These are phyloP conservation scores for Vinca minor DNA, from an alignment of 257 asterid genomes.

Conservation along the genomic window DNA sequence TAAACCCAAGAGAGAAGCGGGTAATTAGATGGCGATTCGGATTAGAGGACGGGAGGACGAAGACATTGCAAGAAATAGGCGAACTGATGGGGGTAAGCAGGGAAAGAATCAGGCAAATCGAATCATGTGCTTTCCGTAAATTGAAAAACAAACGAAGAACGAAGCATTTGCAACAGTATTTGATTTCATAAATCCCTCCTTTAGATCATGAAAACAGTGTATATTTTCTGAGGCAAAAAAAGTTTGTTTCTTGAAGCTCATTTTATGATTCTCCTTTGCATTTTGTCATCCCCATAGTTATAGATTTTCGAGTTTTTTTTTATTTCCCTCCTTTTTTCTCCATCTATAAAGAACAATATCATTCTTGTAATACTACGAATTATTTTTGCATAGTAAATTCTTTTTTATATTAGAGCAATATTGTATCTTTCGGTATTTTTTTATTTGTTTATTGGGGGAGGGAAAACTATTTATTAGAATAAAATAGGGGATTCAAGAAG, in stretches of 20 bases:
- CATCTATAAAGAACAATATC: too few relatives aligned
- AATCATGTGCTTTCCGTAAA: constrained; percentile 75
- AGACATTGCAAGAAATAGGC: constrained; percentile 89
- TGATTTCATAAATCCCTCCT: constrained; percentile 25
- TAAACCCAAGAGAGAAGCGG: constrained; percentile 72
- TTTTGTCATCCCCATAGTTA: too few relatives aligned
- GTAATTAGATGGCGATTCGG: constrained; percentile 82
- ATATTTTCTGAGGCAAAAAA: constrained; percentile 19
- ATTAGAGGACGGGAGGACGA: constrained; percentile 71
- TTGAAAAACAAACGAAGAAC: constrained; percentile 85
- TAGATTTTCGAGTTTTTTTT: neutral
- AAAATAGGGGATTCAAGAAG: too few relatives aligned
- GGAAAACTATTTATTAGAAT: too few relatives aligned
- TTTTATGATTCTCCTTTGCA: constrained; percentile 17
- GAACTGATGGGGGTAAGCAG: constrained; percentile 87
- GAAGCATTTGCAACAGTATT: constrained; percentile 64
- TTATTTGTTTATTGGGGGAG: too few relatives aligned
- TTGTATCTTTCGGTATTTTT: too few relatives aligned
- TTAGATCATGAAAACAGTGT: neutral
- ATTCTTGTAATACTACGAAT: constrained; percentile 6
- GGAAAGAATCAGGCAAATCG: constrained; percentile 88
- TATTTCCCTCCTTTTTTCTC: too few relatives aligned
- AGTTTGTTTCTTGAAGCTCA: constrained; percentile 30
- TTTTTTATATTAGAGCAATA: constrained; percentile 3
- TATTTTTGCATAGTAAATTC: constrained; percentile 9